Conservation (phyloP, 495 filamentous ascomycete genomes). For the Neurospora sp. region DNA sequence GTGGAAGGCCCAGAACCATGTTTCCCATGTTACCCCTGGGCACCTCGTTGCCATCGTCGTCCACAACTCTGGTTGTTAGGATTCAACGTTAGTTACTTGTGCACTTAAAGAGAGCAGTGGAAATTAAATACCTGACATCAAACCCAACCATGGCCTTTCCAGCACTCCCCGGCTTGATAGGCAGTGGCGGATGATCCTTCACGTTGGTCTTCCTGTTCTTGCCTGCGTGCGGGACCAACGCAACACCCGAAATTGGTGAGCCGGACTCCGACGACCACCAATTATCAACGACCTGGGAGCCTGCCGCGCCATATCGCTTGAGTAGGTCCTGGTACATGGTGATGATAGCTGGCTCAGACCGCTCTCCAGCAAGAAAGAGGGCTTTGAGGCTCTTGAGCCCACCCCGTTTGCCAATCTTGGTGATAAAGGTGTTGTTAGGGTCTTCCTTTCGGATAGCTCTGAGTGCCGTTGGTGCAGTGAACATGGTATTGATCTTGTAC, state of each 20-base stretch:
- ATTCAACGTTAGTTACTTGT: neutral
- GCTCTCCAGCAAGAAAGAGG: conserved; percentile 80
- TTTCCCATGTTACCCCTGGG: conserved; percentile 71
- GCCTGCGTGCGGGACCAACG: conserved; percentile 48
- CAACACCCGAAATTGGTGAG: conserved; percentile 76
- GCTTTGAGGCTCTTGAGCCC: conserved; percentile 59
- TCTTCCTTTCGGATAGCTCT: conserved; percentile 83
- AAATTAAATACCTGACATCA: conserved; percentile 42
- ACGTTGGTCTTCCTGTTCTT: conserved; percentile 24
- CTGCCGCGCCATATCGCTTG: conserved; percentile 46
- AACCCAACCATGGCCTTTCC: conserved; percentile 88
- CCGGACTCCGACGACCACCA: conserved; percentile 96
- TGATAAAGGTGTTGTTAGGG: conserved; percentile 56
- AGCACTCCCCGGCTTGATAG: conserved; percentile 72
- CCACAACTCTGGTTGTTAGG: conserved; percentile 45
- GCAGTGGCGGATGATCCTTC: conserved; percentile 21
- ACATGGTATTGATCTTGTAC: conserved; percentile 73
- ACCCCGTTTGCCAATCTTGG: conserved; percentile 47
- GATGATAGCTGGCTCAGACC: conserved; percentile 81
- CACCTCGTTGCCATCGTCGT: conserved; percentile 66
- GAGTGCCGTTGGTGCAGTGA: conserved; percentile 78
- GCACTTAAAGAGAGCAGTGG: neutral
- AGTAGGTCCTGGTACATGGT: conserved; percentile 67
- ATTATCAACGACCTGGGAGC: conserved; percentile 73
- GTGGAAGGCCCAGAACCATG: conserved; percentile 71